Conservation (phyloP, 2,329 filamentous ascomycete species). For the Sphaerulina populicola region DNA sequence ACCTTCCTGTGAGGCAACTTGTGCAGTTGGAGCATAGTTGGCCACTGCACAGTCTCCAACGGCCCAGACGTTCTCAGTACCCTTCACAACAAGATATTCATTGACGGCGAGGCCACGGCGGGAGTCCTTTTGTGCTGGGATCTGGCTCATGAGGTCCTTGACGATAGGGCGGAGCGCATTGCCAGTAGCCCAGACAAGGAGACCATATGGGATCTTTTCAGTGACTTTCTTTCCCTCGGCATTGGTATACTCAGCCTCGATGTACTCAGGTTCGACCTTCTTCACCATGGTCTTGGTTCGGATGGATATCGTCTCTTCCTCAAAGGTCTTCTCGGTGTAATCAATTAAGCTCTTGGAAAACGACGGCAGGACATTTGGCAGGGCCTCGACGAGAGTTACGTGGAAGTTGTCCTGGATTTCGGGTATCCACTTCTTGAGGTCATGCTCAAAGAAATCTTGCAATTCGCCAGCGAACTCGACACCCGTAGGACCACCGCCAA, state of each 20-base stretch:
- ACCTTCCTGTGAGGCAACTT: conserved; percentile 93
- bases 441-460: conserved; percentile 97
- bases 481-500: conserved; percentile 82
- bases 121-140: conserved; percentile 90
- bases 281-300: conserved; percentile 99
- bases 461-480: conserved; percentile 98
- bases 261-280: conserved; percentile 83
- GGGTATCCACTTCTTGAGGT: conserved; percentile 95
- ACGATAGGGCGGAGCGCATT: conserved; percentile 87
- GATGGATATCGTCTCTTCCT: conserved; percentile 96
- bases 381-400: conserved; percentile 92
- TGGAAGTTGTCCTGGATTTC: conserved; percentile 93
- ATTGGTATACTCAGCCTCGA: conserved; percentile 76
- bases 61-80: conserved; percentile 94
- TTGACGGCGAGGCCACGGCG: conserved; percentile 92
- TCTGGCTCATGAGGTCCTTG: conserved; percentile 82
- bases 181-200: conserved; percentile 96
- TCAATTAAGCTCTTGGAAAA: conserved; percentile 99
- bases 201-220: conserved; percentile 80
- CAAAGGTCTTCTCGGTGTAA: conserved; percentile 98
- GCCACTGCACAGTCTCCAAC: conserved; percentile 95
- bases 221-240: conserved; percentile 77
- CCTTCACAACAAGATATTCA: conserved; percentile 97
- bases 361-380: conserved; percentile 89
- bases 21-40: conserved; percentile 93